Evolutionary conservation across 306 rosid species (phyloP).

Genomic region (Acacia crassicarpa): DNA sequence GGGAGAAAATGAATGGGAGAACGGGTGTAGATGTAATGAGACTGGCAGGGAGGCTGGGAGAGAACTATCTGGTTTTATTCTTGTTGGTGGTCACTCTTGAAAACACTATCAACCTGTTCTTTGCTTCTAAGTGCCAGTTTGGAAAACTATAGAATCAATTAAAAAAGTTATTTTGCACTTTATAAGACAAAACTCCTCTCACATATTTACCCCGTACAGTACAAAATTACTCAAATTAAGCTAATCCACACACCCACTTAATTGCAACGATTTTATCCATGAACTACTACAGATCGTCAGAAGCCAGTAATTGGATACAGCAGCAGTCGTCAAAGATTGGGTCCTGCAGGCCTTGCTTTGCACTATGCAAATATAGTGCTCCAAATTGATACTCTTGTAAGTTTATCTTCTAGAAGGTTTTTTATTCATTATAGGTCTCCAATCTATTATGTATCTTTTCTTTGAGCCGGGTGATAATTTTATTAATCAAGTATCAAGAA

Average conservation of each 20-base stretch:
- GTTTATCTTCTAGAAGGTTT: constrained; percentile 36
- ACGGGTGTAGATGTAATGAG: not conserved
- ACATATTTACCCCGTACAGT: too few species aligned
- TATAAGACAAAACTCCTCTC: too few species aligned
- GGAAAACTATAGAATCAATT: too few species aligned
- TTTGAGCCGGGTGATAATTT: not conserved
- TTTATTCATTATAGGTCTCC: constrained; percentile 20
- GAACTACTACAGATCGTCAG: constrained; percentile 50
- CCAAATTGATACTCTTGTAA: constrained; percentile 84
- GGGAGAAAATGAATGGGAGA: not conserved
- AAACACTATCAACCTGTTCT: constrained; percentile 4
- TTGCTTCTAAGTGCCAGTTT: not conserved
- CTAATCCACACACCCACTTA: not conserved
- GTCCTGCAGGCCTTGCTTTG: constrained; percentile 85
- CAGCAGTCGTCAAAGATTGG: constrained; percentile 55
- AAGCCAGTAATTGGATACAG: constrained; percentile 45
- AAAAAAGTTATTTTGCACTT: too few species aligned
- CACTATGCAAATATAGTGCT: constrained; percentile 88
- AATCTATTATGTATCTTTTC: not conserved
- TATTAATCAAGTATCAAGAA: not conserved
- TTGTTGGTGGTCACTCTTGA: constrained; percentile 15
- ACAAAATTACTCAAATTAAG: too few species aligned
- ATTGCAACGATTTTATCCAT: constrained; percentile 17
- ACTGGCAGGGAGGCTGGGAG: not conserved
- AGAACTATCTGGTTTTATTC: constrained; percentile 15